Percentiles rank a stretch among this genome's conserved stretches.
Evolutionary conservation across 148 eudicot species (phyloP).

Genomic region (Fagopyrum tataricum): DNA sequence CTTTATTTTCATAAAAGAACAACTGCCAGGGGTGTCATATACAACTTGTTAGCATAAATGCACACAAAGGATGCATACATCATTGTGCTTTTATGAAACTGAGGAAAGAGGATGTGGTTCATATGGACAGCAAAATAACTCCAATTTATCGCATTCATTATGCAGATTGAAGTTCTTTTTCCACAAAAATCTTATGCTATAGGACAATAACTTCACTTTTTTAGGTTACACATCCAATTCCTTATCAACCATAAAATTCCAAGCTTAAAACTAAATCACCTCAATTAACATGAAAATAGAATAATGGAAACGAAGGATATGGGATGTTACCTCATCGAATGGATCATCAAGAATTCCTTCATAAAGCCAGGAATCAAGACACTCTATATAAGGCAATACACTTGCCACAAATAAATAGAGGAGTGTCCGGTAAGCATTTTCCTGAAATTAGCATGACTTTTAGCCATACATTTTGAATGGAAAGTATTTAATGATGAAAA

Average conservation of each 20-base stretch:
- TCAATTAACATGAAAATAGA: neutral
- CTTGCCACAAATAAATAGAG: conserved; percentile 74
- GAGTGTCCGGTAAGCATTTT: conserved; percentile 80
- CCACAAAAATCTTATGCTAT: neutral
- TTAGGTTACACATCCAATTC: neutral
- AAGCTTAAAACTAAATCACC: neutral
- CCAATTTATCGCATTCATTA: neutral
- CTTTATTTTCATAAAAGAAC: conserved; percentile 79
- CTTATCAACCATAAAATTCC: neutral
- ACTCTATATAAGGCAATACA: conserved; percentile 68
- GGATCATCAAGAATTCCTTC: conserved; percentile 96
- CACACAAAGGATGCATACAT: neutral
- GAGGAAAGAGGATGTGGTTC: neutral
- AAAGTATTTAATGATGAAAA: neutral
- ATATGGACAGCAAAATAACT: neutral
- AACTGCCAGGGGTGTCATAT: conserved; percentile 40
- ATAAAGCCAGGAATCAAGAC: conserved; percentile 87
- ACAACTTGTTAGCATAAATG: conserved; percentile 1
- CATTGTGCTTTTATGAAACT: neutral
- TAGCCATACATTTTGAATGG: conserved; percentile 11
- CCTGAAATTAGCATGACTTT: conserved; percentile 46
- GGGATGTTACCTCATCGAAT: conserved; percentile 70
- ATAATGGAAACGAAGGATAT: neutral
- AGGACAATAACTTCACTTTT: neutral
- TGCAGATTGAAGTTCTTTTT: neutral